These are phyloP conservation scores for Pelargonium nanum DNA, from an alignment of 345 rosid species.

Conservation along the genomic window DNA sequence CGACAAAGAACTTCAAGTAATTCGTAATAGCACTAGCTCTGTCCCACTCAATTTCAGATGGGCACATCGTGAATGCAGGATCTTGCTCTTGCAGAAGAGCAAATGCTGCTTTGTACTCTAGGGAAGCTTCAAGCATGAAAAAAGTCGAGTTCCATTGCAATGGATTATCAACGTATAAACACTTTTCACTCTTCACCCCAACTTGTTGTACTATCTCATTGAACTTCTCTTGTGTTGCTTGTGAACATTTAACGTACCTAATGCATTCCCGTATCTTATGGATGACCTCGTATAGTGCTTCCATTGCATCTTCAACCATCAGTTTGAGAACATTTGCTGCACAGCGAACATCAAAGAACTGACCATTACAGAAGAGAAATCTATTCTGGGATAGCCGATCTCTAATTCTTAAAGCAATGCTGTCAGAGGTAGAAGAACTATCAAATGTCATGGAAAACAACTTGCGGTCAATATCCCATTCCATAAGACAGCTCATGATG, in stretches of 20 bases:
- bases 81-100: constrained; percentile 35
- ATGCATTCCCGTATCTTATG: constrained; percentile 46
- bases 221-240: constrained; percentile 28
- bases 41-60: constrained; percentile 62
- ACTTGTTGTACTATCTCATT: constrained; percentile 27
- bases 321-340: constrained; percentile 39
- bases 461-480: constrained; percentile 78
- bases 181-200: constrained; percentile 32
- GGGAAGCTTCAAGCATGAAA: constrained; percentile 54
- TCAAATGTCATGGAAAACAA: constrained; percentile 56
- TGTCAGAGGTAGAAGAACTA: constrained; percentile 31
- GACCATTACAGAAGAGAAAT: constrained; percentile 58
- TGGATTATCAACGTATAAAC: constrained; percentile 40
- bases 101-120: constrained; percentile 38
- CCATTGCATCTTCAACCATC: constrained; percentile 54
- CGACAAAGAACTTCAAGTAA: constrained; percentile 53
- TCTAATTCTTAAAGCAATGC: constrained; percentile 41
- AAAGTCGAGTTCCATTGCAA: constrained; percentile 55
- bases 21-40: constrained; percentile 27
- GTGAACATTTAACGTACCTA: constrained; percentile 39
- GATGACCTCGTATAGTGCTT: constrained; percentile 31
- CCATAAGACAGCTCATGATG: constrained; percentile 57
- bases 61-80: constrained; percentile 25
- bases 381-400: constrained; percentile 60
- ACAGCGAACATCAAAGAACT: constrained; percentile 56